Evolutionary conservation across 2,329 filamentous ascomycete species (phyloP), one percentile per base, ranked within the genome.

Genomic region (Apiospora pterosperma): DNA sequence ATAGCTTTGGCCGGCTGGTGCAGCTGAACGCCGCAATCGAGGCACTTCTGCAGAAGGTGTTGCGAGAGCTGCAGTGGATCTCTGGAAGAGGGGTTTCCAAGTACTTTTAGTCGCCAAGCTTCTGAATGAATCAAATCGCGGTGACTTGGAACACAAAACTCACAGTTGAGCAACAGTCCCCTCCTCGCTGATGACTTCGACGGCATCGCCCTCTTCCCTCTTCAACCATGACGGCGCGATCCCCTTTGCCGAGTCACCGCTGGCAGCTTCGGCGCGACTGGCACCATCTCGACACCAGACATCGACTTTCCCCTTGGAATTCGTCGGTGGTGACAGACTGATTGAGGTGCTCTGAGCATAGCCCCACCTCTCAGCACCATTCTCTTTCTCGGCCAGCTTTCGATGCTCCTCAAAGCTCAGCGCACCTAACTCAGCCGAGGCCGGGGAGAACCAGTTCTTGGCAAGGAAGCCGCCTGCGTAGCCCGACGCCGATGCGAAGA

Each of bases 401-500:
- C 81, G 81, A 76, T 95, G 92, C 62, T 93, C 82, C 5, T 83
- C 82, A 72, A 91, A 95, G 44, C 89, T 92, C 14, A 94, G 80
- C 0, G 82, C 82, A 8, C 87, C 91, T 1, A 94, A 81, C 0
- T 82, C 78, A 0, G 85, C 80, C 6, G 87, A 78, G 1, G 82
- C 79, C 0, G 85, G 79, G 0, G 81, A 80, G 70, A 91, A 92
- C 90, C 91, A 94, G 74, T 94, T 89, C 38, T 81, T 82, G 0
- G 91, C 91, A 10, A 94, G 73, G 71, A 94, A 95, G 0, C 92
- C 91, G 21, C 84, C 92, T 0, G 91, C 90, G 68, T 86, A 88
- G 1, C 92, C 91, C 2, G 90, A 93, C 0, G 92, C 91, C 36
- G 89, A 92, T 12, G 86, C 84, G 76, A 94, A 92, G 36, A 94